Conservation (phyloP, 768 basidiomycete species). For the Tylopilus rubrobrunneus region DNA sequence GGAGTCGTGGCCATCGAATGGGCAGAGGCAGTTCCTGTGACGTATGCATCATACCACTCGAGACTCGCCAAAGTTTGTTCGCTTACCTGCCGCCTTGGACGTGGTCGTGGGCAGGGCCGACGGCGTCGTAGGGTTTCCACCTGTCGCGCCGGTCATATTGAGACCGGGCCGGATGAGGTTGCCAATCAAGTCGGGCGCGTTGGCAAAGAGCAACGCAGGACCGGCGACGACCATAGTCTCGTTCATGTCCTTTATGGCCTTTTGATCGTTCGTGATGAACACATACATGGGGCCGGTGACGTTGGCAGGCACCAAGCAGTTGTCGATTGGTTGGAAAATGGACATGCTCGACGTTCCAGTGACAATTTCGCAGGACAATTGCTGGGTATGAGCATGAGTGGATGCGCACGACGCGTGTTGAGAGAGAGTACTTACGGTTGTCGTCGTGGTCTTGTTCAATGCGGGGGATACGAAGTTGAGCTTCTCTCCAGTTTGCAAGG, state of each 20-base stretch:
- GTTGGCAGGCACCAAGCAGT: conserved; percentile 50
- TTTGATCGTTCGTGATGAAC: conserved; percentile 60
- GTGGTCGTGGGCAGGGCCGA: neutral
- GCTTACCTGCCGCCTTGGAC: neutral
- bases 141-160: neutral
- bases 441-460: neutral
- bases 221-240: conserved; percentile 38
- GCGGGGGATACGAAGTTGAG: neutral
- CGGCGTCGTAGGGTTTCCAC: conserved; percentile 2
- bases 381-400: neutral
- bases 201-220: conserved; percentile 65
- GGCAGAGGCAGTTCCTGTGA: conserved; percentile 16
- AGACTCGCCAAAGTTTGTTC: neutral
- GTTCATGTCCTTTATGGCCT: conserved; percentile 44
- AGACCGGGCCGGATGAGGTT: neutral
- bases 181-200: conserved; percentile 46
- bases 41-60: conserved; percentile 1
- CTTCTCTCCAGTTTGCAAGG: neutral
- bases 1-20: conserved; percentile 19
- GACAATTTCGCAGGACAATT: neutral
- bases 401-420: neutral
- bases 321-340: conserved; percentile 53
- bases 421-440: neutral
- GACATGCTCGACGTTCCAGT: conserved; percentile 27
- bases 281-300: conserved; percentile 75